phyloP scores from a whole-genome alignment of 2,329 filamentous ascomycete species.

The Neonectria magnoliae region DNA sequence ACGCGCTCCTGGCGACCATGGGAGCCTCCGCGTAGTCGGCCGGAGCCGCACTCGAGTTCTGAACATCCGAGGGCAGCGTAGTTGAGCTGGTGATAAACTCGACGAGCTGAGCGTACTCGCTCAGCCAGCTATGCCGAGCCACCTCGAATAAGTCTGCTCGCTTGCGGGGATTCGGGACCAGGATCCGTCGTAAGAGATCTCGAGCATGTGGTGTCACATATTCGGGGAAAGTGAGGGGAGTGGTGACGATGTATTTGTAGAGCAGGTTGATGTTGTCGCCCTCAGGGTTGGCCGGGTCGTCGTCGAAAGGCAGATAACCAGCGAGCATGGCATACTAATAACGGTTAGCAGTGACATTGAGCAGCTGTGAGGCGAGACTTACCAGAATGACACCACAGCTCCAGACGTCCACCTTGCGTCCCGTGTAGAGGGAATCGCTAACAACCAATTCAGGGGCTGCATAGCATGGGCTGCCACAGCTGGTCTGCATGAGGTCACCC shows the following conservation, averaged over 20 bases:
- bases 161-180: slow-evolving; percentile 94
- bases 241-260: slow-evolving; percentile 99
- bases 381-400: slow-evolving; percentile 98
- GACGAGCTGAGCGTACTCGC: slow-evolving; percentile 95
- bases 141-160: slow-evolving; percentile 97
- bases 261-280: slow-evolving; percentile 99
- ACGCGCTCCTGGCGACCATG: slow-evolving; percentile 83
- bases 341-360: slow-evolving; percentile 22
- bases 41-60: slow-evolving; percentile 76
- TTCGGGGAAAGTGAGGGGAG: slow-evolving; percentile 96
- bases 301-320: slow-evolving; percentile 96
- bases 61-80: slow-evolving; percentile 85
- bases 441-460: slow-evolving; percentile 97
- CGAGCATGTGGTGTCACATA: slow-evolving; percentile 97
- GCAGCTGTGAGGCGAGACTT: slow-evolving; percentile 51
- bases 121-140: slow-evolving; percentile 96
- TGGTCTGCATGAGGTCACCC: slow-evolving; percentile 98
- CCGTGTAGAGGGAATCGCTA: slow-evolving; percentile 96
- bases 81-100: slow-evolving; percentile 97
- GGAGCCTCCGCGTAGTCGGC: slow-evolving; percentile 67
- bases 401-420: slow-evolving; percentile 98
- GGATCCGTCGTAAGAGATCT: slow-evolving; percentile 89
- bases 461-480: slow-evolving; percentile 97
- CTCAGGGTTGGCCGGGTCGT: slow-evolving; percentile 97
- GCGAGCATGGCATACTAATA: slow-evolving; percentile 97